These are phyloP conservation scores for Cetraspora pellucida DNA, from an alignment of 192 early-diverging fungal species.

Conservation along the genomic window DNA sequence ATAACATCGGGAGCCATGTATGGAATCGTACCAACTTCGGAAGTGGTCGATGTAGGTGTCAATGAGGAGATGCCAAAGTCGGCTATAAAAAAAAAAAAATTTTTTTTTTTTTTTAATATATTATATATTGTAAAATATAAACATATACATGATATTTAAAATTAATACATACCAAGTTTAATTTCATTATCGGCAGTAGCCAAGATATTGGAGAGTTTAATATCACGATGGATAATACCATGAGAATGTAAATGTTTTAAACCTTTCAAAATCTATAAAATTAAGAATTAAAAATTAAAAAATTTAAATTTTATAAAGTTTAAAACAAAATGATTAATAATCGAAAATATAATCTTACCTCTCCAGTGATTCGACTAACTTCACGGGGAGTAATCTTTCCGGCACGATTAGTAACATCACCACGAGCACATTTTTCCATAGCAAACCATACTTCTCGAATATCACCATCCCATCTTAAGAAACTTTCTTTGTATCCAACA, in stretches of 20 bases:
- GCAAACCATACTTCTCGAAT: constrained; percentile 33
- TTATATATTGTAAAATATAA: background rate
- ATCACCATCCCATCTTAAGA: constrained; percentile 28
- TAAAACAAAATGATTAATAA: background rate
- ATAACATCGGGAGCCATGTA: constrained; percentile 36
- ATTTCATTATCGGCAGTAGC: constrained; percentile 18
- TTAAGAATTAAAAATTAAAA: constrained; percentile 16
- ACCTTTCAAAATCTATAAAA: constrained; percentile 10
- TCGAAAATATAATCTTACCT: constrained; percentile 1
- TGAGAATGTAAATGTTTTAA: constrained; percentile 30
- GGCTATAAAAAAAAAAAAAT: constrained; percentile 8
- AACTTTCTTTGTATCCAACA: constrained; percentile 32
- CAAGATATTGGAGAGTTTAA: constrained; percentile 33
- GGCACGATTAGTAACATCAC: constrained; percentile 31
- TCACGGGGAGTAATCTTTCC: constrained; percentile 28
- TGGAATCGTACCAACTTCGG: constrained; percentile 32
- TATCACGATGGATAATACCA: constrained; percentile 34
- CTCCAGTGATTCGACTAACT: constrained; percentile 27
- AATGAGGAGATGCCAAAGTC: constrained; percentile 34
- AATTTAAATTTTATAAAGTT: background rate
- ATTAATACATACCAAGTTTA: constrained; percentile 29
- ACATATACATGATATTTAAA: background rate
- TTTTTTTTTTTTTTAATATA: background rate
- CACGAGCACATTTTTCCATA: constrained; percentile 35
- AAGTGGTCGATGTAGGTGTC: constrained; percentile 32